Percentiles rank a stretch among this genome's conserved stretches.
Evolutionary conservation across 164 flowering plant species (phyloP).

Genomic region (Sedum album): DNA sequence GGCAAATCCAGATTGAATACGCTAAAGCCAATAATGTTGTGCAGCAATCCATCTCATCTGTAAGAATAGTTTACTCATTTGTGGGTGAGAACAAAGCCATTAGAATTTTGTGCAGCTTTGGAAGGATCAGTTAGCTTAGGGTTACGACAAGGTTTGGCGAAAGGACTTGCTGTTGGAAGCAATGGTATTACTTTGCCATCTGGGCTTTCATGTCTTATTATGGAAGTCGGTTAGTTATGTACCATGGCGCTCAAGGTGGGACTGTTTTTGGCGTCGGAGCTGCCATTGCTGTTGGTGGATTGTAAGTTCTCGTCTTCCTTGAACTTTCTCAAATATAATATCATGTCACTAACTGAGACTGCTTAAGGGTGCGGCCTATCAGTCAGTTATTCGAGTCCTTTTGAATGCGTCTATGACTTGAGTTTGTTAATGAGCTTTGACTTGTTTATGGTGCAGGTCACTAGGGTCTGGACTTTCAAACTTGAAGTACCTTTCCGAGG

Average conservation of each 20-base stretch:
- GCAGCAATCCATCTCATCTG: conserved; percentile 72
- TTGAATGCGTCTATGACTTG: no score
- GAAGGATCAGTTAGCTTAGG: conserved; percentile 63
- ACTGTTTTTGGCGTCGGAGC: conserved; percentile 74
- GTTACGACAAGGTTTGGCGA: conserved; percentile 59
- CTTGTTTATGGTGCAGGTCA: conserved; percentile 29
- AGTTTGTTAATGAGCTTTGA: no score
- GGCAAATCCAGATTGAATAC: conserved; percentile 62
- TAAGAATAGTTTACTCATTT: conserved; percentile 82
- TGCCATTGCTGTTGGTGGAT: conserved; percentile 59
- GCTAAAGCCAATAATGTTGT: conserved; percentile 52
- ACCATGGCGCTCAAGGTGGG: conserved; percentile 61
- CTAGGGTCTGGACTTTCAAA: conserved; percentile 66
- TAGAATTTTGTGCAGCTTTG: conserved; percentile 50
- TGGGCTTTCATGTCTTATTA: conserved; percentile 80
- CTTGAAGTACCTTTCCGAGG: conserved; percentile 69
- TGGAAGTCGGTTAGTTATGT: conserved; percentile 73
- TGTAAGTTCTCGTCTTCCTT: conserved; percentile 29
- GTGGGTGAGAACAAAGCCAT: conserved; percentile 64
- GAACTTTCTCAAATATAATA: no score
- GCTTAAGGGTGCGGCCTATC: no score
- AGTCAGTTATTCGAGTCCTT: no score
- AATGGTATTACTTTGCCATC: conserved; percentile 59
- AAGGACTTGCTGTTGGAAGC: conserved; percentile 85
- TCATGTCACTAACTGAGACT: background rate